phyloP scores from a whole-genome alignment of 805 yeast genomes.

The Lipomyces sp. region DNA sequence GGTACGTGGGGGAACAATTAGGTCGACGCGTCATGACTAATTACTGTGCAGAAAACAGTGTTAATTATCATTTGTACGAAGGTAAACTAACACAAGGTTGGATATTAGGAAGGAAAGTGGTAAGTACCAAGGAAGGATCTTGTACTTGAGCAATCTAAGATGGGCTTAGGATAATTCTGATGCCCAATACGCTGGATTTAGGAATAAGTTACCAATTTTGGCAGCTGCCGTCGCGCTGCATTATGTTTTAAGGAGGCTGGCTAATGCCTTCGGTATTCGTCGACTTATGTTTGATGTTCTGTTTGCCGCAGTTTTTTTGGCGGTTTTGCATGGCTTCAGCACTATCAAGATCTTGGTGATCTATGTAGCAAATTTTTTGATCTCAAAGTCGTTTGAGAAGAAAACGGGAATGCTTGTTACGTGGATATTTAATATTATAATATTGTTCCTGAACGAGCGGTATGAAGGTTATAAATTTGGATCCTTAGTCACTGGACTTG shows the following conservation, averaged over 20 bases:
- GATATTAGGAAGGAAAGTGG: conserved; percentile 83
- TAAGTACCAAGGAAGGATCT: conserved; percentile 8
- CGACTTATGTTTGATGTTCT: conserved; percentile 69
- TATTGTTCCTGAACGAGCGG: conserved; percentile 77
- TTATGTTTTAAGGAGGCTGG: conserved; percentile 52
- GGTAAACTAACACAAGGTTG: conserved; percentile 77
- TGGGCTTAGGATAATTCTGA: conserved; percentile 77
- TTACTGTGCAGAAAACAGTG: conserved; percentile 57
- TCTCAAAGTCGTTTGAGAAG: conserved; percentile 48
- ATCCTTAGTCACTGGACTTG: conserved; percentile 49
- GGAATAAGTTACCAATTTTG: conserved; percentile 75
- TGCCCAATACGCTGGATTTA: conserved; percentile 81
- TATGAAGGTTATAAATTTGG: conserved; percentile 61
- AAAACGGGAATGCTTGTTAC: conserved; percentile 44
- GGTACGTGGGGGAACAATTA: conserved; percentile 19
- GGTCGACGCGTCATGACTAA: neutral
- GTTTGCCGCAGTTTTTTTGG: conserved; percentile 71
- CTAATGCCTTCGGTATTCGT: conserved; percentile 40
- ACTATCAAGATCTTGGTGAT: conserved; percentile 64
- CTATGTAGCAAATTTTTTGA: conserved; percentile 56
- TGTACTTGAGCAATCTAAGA: neutral
- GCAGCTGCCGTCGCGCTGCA: conserved; percentile 62
- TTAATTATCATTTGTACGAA: conserved; percentile 68
- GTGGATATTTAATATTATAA: conserved; percentile 81
- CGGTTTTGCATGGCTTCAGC: conserved; percentile 82